phyloP scores from a whole-genome alignment of 192 early-diverging fungal genomes.

The Endogone sp. region DNA sequence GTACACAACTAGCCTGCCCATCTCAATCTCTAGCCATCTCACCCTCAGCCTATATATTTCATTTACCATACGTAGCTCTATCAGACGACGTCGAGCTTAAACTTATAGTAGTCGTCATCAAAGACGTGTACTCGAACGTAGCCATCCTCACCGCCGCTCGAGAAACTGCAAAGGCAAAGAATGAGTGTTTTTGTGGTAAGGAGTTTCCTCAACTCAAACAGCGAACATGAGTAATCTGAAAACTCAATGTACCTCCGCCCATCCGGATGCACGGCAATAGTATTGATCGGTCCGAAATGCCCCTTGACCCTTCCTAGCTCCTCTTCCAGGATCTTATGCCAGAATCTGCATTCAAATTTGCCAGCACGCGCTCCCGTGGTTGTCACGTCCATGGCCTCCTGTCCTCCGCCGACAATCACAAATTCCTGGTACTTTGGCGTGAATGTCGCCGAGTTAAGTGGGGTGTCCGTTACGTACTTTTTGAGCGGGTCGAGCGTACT shows the following conservation, averaged over 20 bases:
- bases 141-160: slow-evolving; percentile 97
- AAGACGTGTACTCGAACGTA: slow-evolving; percentile 96
- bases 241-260: slow-evolving; percentile 79
- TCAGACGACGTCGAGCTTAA: slow-evolving; percentile 74
- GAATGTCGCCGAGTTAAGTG: slow-evolving; percentile 89
- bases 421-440: slow-evolving; percentile 81
- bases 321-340: slow-evolving; percentile 94
- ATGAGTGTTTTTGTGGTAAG: background rate
- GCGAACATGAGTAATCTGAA: no score
- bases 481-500: slow-evolving; percentile 82
- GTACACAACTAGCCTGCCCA: no score
- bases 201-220: no score
- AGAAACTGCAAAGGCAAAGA: slow-evolving; percentile 55
- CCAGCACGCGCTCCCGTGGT: slow-evolving; percentile 84
- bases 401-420: slow-evolving; percentile 93
- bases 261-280: slow-evolving; percentile 93
- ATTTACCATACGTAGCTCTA: no score
- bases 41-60: no score
- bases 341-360: slow-evolving; percentile 98
- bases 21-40: no score
- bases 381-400: slow-evolving; percentile 98
- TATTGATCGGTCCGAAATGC: slow-evolving; percentile 99
- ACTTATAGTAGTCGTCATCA: slow-evolving; percentile 94
- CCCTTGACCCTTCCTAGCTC: slow-evolving; percentile 97
- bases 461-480: slow-evolving; percentile 79